phyloP scores from a whole-genome alignment of 805 yeast genomes.

The Nadsonia fulvescens region DNA sequence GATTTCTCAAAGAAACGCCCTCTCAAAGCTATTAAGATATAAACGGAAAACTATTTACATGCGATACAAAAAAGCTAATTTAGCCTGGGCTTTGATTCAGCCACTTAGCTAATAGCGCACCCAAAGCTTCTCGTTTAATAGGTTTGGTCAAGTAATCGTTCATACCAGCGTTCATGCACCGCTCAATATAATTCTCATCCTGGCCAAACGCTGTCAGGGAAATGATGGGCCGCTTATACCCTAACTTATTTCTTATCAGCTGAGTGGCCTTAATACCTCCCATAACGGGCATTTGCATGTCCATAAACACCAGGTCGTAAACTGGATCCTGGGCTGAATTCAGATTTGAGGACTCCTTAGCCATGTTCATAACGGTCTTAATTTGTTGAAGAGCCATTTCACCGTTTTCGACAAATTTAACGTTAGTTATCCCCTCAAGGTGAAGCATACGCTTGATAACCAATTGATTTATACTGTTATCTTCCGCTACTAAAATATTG shows the following conservation, averaged over 20 bases:
- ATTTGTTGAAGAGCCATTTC: slow-evolving; percentile 58
- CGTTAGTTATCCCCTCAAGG: slow-evolving; percentile 52
- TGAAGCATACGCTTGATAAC: slow-evolving; percentile 71
- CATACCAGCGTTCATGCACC: slow-evolving; percentile 72
- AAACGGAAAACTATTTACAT: too few relatives aligned
- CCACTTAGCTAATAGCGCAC: slow-evolving; percentile 34
- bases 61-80: too few relatives aligned
- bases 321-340: too few relatives aligned
- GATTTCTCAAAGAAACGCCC: too few relatives aligned
- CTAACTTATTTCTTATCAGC: slow-evolving; percentile 42
- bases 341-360: too few relatives aligned
- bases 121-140: slow-evolving; percentile 51
- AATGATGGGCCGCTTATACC: slow-evolving; percentile 60
- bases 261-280: slow-evolving; percentile 17
- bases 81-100: too few relatives aligned
- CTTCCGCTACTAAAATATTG: slow-evolving; percentile 72
- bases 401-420: slow-evolving; percentile 75
- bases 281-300: slow-evolving; percentile 15
- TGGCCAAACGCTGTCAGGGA: slow-evolving; percentile 91
- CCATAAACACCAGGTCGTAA: slow-evolving; percentile 16
- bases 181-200: slow-evolving; percentile 58
- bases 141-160: slow-evolving; percentile 77
- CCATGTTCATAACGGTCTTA: too few relatives aligned
- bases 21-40: too few relatives aligned
- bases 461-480: slow-evolving; percentile 77